Conservation (phyloP, 257 asterid genomes). For the Fraxinus pennsylvanica region DNA sequence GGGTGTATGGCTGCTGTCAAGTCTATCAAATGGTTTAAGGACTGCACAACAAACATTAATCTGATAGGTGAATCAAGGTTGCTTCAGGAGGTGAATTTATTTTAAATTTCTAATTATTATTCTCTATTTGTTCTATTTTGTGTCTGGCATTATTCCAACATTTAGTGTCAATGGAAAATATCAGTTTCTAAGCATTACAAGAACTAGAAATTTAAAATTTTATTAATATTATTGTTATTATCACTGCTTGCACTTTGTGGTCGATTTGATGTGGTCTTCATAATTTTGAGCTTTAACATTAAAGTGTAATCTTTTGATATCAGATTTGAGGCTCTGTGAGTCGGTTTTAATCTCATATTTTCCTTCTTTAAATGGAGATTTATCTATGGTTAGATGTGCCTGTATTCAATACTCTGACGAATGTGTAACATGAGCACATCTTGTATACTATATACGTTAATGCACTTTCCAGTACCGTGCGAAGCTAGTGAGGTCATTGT, state of each 20-base stretch:
- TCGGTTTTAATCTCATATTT: background rate
- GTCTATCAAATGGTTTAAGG: constrained; percentile 90
- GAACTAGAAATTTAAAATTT: background rate
- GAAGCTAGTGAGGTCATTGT: background rate
- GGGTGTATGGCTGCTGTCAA: constrained; percentile 89
- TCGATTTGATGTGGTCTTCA: background rate
- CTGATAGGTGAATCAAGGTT: constrained; percentile 49
- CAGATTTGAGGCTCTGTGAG: background rate
- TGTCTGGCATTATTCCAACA: background rate
- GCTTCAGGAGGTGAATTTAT: constrained; percentile 68
- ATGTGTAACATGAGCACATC: background rate
- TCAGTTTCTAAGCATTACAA: background rate
- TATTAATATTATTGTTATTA: background rate
- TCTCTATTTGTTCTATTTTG: background rate
- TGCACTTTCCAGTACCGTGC: background rate
- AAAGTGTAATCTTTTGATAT: background rate
- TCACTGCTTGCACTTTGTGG: background rate
- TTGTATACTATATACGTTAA: background rate
- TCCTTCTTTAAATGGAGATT: too few species aligned
- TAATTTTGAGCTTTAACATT: background rate
- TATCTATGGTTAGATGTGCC: background rate
- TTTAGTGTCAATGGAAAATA: background rate
- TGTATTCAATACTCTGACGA: background rate
- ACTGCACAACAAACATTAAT: constrained; percentile 60
- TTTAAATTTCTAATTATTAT: background rate